Evolutionary conservation across 1,284 basidiomycete species (phyloP).

Genomic region (Tilletia caries): DNA sequence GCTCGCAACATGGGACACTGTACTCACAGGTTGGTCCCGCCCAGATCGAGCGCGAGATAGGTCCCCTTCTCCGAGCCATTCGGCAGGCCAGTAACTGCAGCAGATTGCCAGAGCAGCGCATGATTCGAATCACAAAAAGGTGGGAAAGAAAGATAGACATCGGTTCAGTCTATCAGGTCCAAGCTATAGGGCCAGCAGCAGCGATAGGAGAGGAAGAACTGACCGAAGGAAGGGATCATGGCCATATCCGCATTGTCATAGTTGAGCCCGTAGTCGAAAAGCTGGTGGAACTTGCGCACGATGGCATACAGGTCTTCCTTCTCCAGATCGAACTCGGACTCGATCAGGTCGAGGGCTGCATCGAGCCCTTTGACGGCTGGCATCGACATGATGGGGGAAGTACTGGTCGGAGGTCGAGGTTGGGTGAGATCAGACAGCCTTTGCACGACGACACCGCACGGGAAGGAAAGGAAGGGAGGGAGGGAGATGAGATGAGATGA

Average conservation of each 20-base stretch:
- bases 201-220: not conserved
- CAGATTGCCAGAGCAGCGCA: not conserved
- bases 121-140: no score
- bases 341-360: slow-evolving; percentile 28
- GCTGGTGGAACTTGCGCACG: slow-evolving; percentile 34
- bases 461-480: no score
- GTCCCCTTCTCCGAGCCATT: slow-evolving; percentile 45
- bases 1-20: no score
- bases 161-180: not conserved
- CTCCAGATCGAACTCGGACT: slow-evolving; percentile 34
- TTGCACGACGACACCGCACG: no score
- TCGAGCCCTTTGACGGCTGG: slow-evolving; percentile 19
- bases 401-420: not conserved
- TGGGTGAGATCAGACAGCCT: no score
- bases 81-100: slow-evolving; percentile 40
- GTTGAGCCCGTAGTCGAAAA: slow-evolving; percentile 38
- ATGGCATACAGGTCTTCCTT: slow-evolving; percentile 31
- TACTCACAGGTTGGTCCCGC: slow-evolving; percentile 44
- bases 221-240: slow-evolving; percentile 46
- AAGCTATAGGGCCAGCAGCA: not conserved
- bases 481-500: no score
- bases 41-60: slow-evolving; percentile 48
- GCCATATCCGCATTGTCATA: slow-evolving; percentile 45
- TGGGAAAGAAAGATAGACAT: not conserved
- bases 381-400: slow-evolving; percentile 1